Conservation (phyloP, 2,329 filamentous ascomycete species). For the Cadophora gregata region DNA sequence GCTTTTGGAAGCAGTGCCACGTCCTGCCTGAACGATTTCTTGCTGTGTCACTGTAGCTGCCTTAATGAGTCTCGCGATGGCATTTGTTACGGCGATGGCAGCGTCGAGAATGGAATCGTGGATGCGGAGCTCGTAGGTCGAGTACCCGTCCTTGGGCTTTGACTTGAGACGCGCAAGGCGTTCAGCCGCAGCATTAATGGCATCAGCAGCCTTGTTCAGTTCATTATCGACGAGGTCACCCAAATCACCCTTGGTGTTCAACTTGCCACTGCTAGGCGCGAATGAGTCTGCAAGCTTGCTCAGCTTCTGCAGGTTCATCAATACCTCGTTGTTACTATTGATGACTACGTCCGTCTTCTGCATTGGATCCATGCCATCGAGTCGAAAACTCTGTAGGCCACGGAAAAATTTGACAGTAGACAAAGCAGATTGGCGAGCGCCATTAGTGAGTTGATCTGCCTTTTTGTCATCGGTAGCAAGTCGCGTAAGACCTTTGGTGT, state of each 20-base stretch:
- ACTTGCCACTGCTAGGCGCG: constrained; percentile 83
- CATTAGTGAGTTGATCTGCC: constrained; percentile 81
- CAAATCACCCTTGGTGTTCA: constrained; percentile 82
- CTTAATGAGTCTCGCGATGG: constrained; percentile 93
- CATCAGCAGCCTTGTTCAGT: constrained; percentile 90
- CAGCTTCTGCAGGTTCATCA: constrained; percentile 89
- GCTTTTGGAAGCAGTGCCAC: constrained; percentile 83
- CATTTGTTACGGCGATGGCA: constrained; percentile 89
- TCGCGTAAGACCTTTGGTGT: constrained; percentile 92
- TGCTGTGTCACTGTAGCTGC: constrained; percentile 91
- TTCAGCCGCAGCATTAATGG: constrained; percentile 89
- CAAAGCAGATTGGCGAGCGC: constrained; percentile 82
- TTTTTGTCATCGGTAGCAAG: constrained; percentile 97
- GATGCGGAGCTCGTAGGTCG: constrained; percentile 94
- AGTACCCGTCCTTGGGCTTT: constrained; percentile 94
- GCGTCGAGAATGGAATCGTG: constrained; percentile 95
- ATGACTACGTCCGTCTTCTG: constrained; percentile 98
- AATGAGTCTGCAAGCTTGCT: constrained; percentile 94
- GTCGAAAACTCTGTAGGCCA: constrained; percentile 87
- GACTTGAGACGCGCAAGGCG: constrained; percentile 91
- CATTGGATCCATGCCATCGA: constrained; percentile 87
- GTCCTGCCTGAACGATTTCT: constrained; percentile 94
- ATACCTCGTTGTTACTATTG: constrained; percentile 95
- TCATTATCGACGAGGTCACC: constrained; percentile 93
- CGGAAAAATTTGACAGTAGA: constrained; percentile 96